Evolutionary conservation across 192 early-diverging fungal species (phyloP).

Genomic region (Thamnidium elegans): DNA sequence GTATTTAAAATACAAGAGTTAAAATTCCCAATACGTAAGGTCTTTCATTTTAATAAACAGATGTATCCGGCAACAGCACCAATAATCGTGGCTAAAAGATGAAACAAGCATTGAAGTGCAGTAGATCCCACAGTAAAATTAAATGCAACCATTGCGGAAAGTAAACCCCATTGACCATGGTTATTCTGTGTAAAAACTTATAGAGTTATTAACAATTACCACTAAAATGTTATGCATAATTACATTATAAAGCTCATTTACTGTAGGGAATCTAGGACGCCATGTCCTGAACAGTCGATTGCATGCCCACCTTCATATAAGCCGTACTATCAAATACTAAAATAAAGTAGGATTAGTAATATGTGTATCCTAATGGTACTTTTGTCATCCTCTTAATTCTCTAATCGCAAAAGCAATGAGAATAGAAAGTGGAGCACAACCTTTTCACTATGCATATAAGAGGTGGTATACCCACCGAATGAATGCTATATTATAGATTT

Average conservation of each 20-base stretch:
- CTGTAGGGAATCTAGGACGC: constrained; percentile 8
- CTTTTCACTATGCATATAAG: constrained; percentile 3
- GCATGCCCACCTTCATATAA: neutral
- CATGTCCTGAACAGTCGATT: constrained; percentile 7
- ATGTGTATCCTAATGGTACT: neutral
- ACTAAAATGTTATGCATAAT: neutral
- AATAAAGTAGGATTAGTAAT: constrained; percentile 1
- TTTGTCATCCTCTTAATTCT: neutral
- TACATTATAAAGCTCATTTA: constrained; percentile 27
- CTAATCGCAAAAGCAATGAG: constrained; percentile 1
- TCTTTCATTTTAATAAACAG: constrained; percentile 16
- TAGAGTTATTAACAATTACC: neutral
- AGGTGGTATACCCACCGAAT: constrained; percentile 5
- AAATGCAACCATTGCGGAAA: constrained; percentile 33
- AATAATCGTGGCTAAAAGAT: constrained; percentile 28
- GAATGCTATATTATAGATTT: neutral
- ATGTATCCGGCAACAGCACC: constrained; percentile 32
- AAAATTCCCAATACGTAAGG: constrained; percentile 29
- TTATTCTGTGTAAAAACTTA: constrained; percentile 20
- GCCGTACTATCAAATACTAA: constrained; percentile 1
- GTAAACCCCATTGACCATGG: constrained; percentile 35
- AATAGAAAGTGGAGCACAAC: neutral
- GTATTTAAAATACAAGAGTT: constrained; percentile 25
- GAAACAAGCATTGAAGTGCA: constrained; percentile 20
- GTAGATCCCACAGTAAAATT: constrained; percentile 37